Evolutionary conservation across 306 rosid species (phyloP).

Genomic region (Vachellia pachyceras): DNA sequence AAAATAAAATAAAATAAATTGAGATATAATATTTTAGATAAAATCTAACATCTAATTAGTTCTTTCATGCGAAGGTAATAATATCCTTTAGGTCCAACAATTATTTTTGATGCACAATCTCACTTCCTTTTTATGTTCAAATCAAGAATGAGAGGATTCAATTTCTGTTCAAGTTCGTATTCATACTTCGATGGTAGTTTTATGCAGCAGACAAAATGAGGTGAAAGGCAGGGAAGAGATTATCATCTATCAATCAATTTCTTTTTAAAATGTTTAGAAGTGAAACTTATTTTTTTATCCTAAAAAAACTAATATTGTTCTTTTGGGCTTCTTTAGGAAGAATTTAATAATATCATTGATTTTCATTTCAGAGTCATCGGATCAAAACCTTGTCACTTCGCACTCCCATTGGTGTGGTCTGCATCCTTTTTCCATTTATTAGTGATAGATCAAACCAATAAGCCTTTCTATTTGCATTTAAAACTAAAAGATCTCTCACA

Average conservation of each 20-base stretch:
- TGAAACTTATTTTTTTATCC: too few species aligned
- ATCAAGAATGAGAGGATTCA: not conserved
- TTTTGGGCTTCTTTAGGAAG: not conserved
- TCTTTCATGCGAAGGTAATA: too few species aligned
- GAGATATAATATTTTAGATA: too few species aligned
- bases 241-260: not conserved
- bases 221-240: not conserved
- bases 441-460: too few species aligned
- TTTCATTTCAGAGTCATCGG: slow-evolving; percentile 30
- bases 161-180: too few species aligned
- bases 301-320: not conserved
- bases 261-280: not conserved
- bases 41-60: too few species aligned
- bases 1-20: too few species aligned
- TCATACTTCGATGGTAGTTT: not conserved
- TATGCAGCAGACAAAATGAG: too few species aligned
- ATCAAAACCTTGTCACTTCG: slow-evolving; percentile 17
- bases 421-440: not conserved
- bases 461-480: too few species aligned
- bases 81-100: too few species aligned
- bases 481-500: not conserved
- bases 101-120: not conserved
- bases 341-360: not conserved
- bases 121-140: not conserved
- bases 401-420: slow-evolving; percentile 33